Percentiles rank a stretch among this genome's conserved stretches.
Conservation (phyloP, 2,329 filamentous ascomycete genomes). For the Alternaria sp. region DNA sequence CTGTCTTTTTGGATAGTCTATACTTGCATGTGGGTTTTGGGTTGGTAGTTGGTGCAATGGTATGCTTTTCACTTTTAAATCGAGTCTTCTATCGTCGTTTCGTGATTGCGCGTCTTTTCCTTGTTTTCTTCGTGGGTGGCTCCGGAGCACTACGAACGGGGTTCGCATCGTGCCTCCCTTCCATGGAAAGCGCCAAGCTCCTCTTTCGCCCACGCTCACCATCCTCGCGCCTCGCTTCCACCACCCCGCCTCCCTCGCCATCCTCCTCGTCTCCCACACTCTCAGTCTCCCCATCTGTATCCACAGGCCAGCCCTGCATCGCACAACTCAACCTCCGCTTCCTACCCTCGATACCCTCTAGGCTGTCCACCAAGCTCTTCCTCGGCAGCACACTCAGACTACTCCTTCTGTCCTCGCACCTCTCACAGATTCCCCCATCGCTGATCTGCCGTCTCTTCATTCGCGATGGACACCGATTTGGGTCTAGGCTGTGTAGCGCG, state of each 20-base stretch:
- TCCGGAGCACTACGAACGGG: background rate
- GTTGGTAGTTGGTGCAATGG: background rate
- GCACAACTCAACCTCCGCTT: background rate
- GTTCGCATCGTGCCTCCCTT: background rate
- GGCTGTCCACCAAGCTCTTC: background rate
- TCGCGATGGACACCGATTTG: conserved; percentile 30
- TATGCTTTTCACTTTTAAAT: background rate
- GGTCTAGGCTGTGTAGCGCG: conserved; percentile 19
- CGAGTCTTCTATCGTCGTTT: background rate
- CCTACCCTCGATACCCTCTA: background rate
- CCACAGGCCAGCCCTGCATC: background rate
- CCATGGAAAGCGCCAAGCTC: background rate
- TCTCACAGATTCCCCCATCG: conserved; percentile 7
- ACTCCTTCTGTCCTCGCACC: conserved; percentile 14
- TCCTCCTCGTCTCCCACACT: background rate
- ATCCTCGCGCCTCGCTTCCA: background rate
- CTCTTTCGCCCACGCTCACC: background rate
- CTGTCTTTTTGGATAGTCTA: background rate
- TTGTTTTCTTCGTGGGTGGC: background rate
- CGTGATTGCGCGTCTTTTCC: background rate
- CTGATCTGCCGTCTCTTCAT: conserved; percentile 23
- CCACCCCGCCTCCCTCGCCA: background rate
- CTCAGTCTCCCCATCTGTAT: background rate
- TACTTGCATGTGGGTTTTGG: background rate
- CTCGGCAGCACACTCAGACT: conserved; percentile 26